These are phyloP conservation scores for Pholiota adiposa DNA, from an alignment of 1,284 basidiomycete species.

Conservation along the genomic window DNA sequence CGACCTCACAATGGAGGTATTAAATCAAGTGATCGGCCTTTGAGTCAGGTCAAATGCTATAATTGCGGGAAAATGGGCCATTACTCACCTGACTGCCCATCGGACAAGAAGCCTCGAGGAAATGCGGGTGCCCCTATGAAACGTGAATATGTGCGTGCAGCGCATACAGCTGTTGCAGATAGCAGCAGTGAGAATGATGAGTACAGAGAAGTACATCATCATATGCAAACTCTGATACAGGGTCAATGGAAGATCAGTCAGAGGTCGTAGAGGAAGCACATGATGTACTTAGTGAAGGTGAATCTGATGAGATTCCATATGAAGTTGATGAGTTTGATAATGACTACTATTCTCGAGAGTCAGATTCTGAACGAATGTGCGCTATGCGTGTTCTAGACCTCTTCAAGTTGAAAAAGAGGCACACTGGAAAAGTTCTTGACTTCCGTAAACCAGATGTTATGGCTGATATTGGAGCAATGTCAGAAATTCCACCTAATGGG, in stretches of 20 bases:
- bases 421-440: no score
- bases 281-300: neutral
- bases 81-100: no score
- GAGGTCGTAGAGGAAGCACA: neutral
- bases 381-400: no score
- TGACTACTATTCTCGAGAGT: neutral
- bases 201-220: no score
- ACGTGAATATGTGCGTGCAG: constrained; percentile 1
- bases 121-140: neutral
- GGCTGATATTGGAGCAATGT: neutral
- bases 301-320: neutral
- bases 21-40: no score
- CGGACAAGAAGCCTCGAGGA: no score
- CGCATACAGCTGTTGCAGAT: neutral
- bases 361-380: neutral
- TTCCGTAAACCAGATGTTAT: neutral
- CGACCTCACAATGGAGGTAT: no score
- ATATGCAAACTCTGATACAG: neutral
- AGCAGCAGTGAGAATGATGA: neutral
- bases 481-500: neutral
- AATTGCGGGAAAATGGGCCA: no score
- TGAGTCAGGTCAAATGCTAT: neutral
- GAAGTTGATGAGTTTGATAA: no score
- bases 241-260: neutral
- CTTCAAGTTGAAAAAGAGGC: neutral